Base-by-base conservation (phyloP, 257 asterid genomes). In the Nicotiana tomentosiformis region DNA sequence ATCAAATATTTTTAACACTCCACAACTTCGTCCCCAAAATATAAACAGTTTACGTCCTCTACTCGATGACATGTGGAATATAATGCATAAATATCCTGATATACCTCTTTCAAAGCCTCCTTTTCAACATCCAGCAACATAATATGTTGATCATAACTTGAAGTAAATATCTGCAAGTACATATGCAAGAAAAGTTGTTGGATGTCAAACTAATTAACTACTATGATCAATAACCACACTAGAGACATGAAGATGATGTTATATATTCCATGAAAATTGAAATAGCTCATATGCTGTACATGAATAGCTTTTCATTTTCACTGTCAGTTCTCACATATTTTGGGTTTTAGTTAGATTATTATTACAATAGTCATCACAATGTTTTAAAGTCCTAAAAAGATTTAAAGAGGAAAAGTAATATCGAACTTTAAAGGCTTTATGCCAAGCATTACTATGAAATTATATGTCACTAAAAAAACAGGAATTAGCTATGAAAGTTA, bases 81-180 rank as follows among this genome's bases (percentile, higher is more conserved):
- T 82, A 94, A 46, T 46, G 86, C 4, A 58, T 86, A 30, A 74
- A 89, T 93, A 78, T 91, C 86, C 43, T 68, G 49, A 86, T 89
- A 88, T 7, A 94, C 86, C 91, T 89, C 67, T 85, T 88, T 89
- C 83, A 94, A 95, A n/a, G 86, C 77, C 91, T 90, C 96, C 87
- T 87, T 93, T 91, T 94, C 98, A 66, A 90, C 87, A 81, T 93
- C 93, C 97, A 95, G 85, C 87, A 90, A 35, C 91, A 93, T 85
- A 66, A 95, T 87, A 85, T 89, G 88, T 78, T 97, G 97, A 83
- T 93, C 89, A 83, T 93, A 94, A 84, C 96, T 90, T 17, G 93
- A 92, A 82, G 91, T 95, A 84, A 88, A 93, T 90, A 95, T 88
- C 99, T 95, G 93, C 91, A 90, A 29, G 12, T 5, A 23, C 20